Conservation (phyloP, 345 rosid species). For the Mallotus nudiflorus region DNA sequence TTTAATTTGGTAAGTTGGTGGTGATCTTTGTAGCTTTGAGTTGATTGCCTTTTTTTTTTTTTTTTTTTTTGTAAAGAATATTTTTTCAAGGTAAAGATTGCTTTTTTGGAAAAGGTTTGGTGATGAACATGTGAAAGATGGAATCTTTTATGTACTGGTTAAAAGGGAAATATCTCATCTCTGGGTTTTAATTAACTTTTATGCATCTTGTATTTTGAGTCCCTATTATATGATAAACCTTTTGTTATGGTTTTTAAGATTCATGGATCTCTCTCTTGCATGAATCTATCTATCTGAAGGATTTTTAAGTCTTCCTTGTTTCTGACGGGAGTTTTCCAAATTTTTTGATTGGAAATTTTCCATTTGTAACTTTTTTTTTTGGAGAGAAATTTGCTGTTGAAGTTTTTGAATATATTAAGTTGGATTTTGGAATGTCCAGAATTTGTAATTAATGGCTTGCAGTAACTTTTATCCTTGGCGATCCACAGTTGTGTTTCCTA, state of each 20-base stretch:
- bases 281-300: not conserved
- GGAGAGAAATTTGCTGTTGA: not conserved
- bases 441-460: conserved; percentile 10
- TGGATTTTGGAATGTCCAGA: not conserved
- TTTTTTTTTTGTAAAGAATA: no score
- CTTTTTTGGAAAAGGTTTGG: conserved; percentile 5
- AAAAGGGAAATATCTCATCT: not conserved
- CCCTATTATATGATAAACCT: not conserved
- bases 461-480: not conserved
- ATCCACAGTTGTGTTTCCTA: not conserved
- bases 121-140: conserved; percentile 12
- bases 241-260: not conserved
- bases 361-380: no score
- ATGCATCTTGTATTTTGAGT: not conserved
- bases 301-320: not conserved
- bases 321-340: not conserved
- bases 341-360: not conserved
- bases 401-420: not conserved
- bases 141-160: not conserved
- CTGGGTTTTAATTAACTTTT: not conserved
- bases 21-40: not conserved
- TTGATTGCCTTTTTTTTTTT: no score
- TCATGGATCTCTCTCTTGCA: not conserved
- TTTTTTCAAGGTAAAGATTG: not conserved
- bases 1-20: not conserved